phyloP scores from a whole-genome alignment of 129 eudicot genomes.

The Artemisia tridentata region DNA sequence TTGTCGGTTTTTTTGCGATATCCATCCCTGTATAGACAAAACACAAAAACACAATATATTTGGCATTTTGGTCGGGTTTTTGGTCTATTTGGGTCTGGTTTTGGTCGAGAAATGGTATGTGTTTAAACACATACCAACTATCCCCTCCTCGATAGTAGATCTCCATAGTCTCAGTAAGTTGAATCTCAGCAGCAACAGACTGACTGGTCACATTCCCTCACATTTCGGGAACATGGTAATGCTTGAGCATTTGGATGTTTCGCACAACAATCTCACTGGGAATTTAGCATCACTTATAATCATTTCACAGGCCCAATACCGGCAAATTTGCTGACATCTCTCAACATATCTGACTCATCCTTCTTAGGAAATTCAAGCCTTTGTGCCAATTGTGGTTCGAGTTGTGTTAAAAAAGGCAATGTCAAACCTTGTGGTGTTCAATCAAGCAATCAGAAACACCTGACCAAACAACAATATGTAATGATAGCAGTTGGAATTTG shows the following conservation, averaged over 20 bases:
- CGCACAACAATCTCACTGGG: conserved; percentile 68
- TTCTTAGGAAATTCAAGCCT: conserved; percentile 62
- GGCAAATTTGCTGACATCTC: conserved; percentile 34
- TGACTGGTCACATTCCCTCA: conserved; percentile 57
- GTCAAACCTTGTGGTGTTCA: conserved; percentile 43
- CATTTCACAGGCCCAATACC: conserved; percentile 68
- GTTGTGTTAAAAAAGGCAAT: conserved; percentile 32
- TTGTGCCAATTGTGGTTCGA: conserved; percentile 45
- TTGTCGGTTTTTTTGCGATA: too few species aligned
- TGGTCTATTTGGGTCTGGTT: too few species aligned
- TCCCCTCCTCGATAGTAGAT: conserved; percentile 50
- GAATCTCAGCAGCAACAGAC: conserved; percentile 63
- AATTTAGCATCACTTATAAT: conserved; percentile 55
- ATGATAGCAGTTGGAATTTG: conserved; percentile 42
- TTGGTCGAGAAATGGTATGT: too few species aligned
- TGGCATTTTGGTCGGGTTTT: too few species aligned
- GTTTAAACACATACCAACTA: too few species aligned
- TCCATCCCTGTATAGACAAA: too few species aligned
- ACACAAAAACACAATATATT: too few species aligned
- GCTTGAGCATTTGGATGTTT: conserved; percentile 59
- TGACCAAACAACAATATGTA: conserved; percentile 38
- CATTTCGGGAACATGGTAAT: conserved; percentile 43
- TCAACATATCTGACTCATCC: conserved; percentile 48
- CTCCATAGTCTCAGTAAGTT: conserved; percentile 44
- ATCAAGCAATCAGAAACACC: conserved; percentile 33